phyloP scores from a whole-genome alignment of 768 basidiomycete species.

The Hericium erinaceus region DNA sequence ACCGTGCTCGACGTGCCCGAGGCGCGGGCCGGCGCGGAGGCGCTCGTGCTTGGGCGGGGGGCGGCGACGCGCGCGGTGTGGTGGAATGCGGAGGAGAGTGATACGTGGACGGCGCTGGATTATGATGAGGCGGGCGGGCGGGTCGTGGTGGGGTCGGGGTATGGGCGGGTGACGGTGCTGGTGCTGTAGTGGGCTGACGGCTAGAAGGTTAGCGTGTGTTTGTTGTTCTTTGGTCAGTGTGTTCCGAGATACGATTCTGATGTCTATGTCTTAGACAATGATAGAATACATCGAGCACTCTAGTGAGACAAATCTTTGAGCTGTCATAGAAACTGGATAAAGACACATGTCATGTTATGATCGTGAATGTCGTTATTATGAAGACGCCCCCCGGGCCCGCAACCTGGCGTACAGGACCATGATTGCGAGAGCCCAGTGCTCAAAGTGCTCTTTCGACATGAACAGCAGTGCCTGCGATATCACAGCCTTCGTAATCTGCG shows the following conservation, averaged over 20 bases:
- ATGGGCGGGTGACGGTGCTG: constrained; percentile 37
- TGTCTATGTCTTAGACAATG: too few relatives aligned
- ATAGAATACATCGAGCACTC: too few relatives aligned
- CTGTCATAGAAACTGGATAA: too few relatives aligned
- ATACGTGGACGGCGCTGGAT: constrained; percentile 50
- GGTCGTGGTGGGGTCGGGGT: constrained; percentile 42
- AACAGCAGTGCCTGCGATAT: constrained; percentile 92
- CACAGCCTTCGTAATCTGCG: constrained; percentile 94
- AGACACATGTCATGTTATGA: too few relatives aligned
- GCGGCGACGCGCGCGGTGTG: constrained; percentile 22
- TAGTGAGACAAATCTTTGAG: too few relatives aligned
- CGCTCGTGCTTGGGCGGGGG: constrained; percentile 4
- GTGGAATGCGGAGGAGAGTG: constrained; percentile 21
- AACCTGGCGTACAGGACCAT: constrained; percentile 36
- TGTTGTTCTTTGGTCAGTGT: too few relatives aligned
- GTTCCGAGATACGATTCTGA: too few relatives aligned
- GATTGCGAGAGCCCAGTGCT: constrained; percentile 72
- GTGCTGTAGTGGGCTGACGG: constrained; percentile 24
- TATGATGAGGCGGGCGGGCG: constrained; percentile 51
- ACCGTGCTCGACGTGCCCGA: background rate
- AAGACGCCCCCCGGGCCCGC: background rate
- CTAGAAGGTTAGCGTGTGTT: too few relatives aligned
- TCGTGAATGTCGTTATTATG: too few relatives aligned
- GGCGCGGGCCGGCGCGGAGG: background rate
- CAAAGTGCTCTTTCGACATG: constrained; percentile 96